These are phyloP conservation scores for Phlyctochytrium planicorne DNA, from an alignment of 192 early-diverging fungal genomes.

Conservation along the genomic window DNA sequence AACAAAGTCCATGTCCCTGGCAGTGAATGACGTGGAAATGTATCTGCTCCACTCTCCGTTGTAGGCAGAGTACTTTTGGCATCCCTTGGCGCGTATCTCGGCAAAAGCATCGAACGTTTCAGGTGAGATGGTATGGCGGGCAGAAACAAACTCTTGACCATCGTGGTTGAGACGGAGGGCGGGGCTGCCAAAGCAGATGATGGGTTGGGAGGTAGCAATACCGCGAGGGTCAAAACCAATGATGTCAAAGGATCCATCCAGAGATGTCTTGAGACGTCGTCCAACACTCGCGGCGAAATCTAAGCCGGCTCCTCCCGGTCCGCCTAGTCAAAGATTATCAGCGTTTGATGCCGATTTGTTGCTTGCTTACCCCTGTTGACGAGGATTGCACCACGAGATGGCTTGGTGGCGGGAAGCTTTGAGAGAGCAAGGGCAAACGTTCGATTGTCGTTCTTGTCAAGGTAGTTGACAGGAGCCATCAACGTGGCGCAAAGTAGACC, in stretches of 20 bases:
- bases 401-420: conserved; percentile 4
- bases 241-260: too few species aligned
- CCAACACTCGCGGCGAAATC: too few species aligned
- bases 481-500: conserved; percentile 15
- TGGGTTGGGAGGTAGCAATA: too few species aligned
- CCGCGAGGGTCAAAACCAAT: too few species aligned
- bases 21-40: conserved; percentile 42
- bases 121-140: neutral
- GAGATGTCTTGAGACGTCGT: too few species aligned
- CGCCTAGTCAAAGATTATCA: too few species aligned
- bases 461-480: conserved; percentile 24
- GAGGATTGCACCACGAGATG: conserved; percentile 5
- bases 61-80: conserved; percentile 1
- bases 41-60: conserved; percentile 14
- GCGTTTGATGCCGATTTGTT: conserved; percentile 13
- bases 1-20: conserved; percentile 42
- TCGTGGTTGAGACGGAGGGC: conserved; percentile 34
- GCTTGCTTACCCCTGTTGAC: conserved; percentile 18
- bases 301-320: too few species aligned
- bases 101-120: conserved; percentile 9
- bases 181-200: conserved; percentile 39
- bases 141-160: conserved; percentile 15
- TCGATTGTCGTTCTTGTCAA: neutral
- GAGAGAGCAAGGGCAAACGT: conserved; percentile 17
- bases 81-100: too few species aligned